Evolutionary conservation across 2,329 filamentous ascomycete species (phyloP).

Genomic region (Nemania diffusa): DNA sequence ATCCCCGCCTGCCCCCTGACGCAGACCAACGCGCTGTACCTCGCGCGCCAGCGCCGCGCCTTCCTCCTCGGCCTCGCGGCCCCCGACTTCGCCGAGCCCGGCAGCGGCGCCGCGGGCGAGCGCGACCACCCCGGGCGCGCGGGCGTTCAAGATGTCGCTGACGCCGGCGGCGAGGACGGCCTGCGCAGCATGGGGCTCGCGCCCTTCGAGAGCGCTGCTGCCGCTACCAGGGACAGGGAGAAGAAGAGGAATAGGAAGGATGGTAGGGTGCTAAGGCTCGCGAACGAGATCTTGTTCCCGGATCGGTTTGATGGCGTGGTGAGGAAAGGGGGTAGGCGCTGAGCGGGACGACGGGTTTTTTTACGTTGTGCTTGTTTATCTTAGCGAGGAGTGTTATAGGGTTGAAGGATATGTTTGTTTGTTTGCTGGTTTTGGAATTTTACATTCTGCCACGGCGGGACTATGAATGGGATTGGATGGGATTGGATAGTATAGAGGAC

Average conservation of each 20-base stretch:
- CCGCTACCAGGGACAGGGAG: slow-evolving; percentile 37
- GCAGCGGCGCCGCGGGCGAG: slow-evolving; percentile 62
- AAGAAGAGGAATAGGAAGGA: slow-evolving; percentile 29
- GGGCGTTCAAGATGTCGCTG: slow-evolving; percentile 53
- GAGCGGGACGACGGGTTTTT: too few species aligned
- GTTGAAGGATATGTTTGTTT: neutral
- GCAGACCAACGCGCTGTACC: slow-evolving; percentile 76
- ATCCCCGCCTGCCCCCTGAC: slow-evolving; percentile 88
- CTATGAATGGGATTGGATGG: neutral
- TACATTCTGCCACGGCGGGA: too few species aligned
- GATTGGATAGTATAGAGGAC: neutral
- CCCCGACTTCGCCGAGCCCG: slow-evolving; percentile 65
- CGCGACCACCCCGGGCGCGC: slow-evolving; percentile 61
- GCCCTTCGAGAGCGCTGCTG: slow-evolving; percentile 33
- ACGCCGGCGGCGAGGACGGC: slow-evolving; percentile 50
- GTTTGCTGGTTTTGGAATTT: neutral
- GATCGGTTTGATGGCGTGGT: slow-evolving; percentile 39
- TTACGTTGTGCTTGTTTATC: too few species aligned
- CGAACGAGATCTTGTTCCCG: slow-evolving; percentile 46
- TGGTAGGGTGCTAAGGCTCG: slow-evolving; percentile 40
- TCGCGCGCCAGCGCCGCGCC: slow-evolving; percentile 73
- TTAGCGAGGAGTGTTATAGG: neutral
- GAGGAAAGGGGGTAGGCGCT: slow-evolving; percentile 19
- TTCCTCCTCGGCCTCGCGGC: slow-evolving; percentile 74
- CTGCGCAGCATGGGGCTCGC: slow-evolving; percentile 58